Base-by-base conservation (phyloP, 2,329 filamentous ascomycete genomes). In the Ilyonectria destructans region DNA sequence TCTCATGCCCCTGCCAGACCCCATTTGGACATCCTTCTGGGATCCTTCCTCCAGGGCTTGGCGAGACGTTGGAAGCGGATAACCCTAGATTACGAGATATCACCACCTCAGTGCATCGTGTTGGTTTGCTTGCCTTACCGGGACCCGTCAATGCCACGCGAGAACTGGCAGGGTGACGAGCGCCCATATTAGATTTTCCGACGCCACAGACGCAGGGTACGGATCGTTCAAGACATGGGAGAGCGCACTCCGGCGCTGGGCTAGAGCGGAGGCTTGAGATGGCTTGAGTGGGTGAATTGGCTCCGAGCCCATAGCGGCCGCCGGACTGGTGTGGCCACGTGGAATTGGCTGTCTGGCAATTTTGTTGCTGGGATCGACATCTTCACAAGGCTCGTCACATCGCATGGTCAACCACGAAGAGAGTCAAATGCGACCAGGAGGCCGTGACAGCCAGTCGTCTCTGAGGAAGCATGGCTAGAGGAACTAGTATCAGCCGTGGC, bases 71-170 rank as follows among this genome's bases (percentile, higher is more conserved):
- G 21, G 45, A 33, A 9, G 35, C 23, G 37, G 17, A 37, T 43
- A 52, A 13, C 57, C 51, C 17, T 10, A 58, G 35, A 43, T 35
- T 21, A 21, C 45, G 37, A n/a, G 23, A 35, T 45, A 61, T 52
- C 46, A 51, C 58, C 17, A 40, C 29, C 40, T 55, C 49, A 31
- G 57, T 29, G 19, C 17, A 49, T 57, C n/a, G 26, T 21, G 21
- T 31, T 19, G 43, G 49, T 52, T 52, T 26, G 40, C 54, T 29
- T 21, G 31, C 49, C 51, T 23, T 59, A 48, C 43, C 46, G 19
- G 49, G 23, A 49, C 40, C 62, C 31, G 35, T 48, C 45, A 65
- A 65, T 68, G 66, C 61, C 66, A 65, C 56, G 66, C 66, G 57
- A 52, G 43, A 61, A 52, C 43, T 35, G 45, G 52, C 51, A 62